phyloP scores from a whole-genome alignment of 371 early-diverging fungal species.

The Mucor saturninus region DNA sequence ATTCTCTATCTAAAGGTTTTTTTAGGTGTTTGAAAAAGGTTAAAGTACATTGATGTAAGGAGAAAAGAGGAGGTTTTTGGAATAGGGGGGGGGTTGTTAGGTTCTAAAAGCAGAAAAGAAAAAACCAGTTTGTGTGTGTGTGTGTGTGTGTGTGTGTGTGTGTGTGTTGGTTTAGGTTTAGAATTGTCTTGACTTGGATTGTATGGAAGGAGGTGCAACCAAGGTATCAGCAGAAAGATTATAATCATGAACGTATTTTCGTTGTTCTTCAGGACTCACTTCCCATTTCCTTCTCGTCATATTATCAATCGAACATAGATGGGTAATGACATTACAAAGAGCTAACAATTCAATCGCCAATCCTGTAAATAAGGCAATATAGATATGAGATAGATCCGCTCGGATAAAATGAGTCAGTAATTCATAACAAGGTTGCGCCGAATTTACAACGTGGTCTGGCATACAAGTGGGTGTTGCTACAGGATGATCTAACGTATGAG shows the following conservation, averaged over 20 bases:
- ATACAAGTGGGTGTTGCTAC: slow-evolving; percentile 31
- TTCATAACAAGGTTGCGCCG: slow-evolving; percentile 37
- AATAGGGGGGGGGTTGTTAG: background rate
- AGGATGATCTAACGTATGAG: slow-evolving; percentile 36
- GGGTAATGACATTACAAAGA: slow-evolving; percentile 39
- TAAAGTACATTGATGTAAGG: slow-evolving; percentile 5
- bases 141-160: background rate
- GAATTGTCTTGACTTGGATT: slow-evolving; percentile 19
- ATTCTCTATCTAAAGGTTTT: background rate
- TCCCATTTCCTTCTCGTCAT: slow-evolving; percentile 12
- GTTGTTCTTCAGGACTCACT: slow-evolving; percentile 21
- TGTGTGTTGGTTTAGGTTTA: background rate
- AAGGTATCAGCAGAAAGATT: slow-evolving; percentile 21
- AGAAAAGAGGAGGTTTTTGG: background rate
- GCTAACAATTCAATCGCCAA: slow-evolving; percentile 41
- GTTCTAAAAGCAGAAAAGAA: background rate
- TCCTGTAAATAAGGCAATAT: slow-evolving; percentile 41
- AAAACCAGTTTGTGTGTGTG: background rate
- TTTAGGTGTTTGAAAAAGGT: background rate
- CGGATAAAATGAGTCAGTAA: slow-evolving; percentile 31
- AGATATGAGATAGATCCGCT: slow-evolving; percentile 31
- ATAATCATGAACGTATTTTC: slow-evolving; percentile 10
- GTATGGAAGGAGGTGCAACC: slow-evolving; percentile 3
- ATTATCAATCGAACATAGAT: slow-evolving; percentile 31
- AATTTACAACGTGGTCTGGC: slow-evolving; percentile 28